Conservation (phyloP, 2,329 filamentous ascomycete species). For the Orbilia brochopaga region DNA sequence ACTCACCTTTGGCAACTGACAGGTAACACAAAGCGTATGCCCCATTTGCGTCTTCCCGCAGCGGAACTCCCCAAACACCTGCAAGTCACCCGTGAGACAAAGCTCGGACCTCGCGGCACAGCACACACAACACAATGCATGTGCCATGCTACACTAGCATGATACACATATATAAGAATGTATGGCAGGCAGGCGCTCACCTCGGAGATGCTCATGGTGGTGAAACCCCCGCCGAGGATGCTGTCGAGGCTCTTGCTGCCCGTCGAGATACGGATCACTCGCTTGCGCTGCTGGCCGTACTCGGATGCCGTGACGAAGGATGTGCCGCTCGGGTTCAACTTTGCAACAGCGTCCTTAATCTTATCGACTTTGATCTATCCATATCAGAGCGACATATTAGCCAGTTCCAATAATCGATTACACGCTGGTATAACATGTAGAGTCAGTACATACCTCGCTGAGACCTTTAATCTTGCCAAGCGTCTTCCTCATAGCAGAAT, state of each 20-base stretch:
- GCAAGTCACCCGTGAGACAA: slow-evolving; percentile 52
- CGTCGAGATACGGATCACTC: slow-evolving; percentile 70
- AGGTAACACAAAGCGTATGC: slow-evolving; percentile 72
- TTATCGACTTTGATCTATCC: slow-evolving; percentile 69
- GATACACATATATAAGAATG: neutral
- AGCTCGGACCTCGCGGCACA: neutral
- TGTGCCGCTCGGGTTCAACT: slow-evolving; percentile 66
- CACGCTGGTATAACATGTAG: too few relatives aligned
- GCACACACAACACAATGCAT: neutral
- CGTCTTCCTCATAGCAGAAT: slow-evolving; percentile 66
- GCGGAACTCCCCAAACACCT: slow-evolving; percentile 67
- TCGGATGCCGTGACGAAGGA: slow-evolving; percentile 72
- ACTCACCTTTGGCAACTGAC: slow-evolving; percentile 62
- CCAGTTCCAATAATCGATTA: too few relatives aligned
- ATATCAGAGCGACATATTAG: neutral
- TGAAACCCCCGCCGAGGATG: slow-evolving; percentile 71
- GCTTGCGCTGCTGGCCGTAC: slow-evolving; percentile 68
- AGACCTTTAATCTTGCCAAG: slow-evolving; percentile 70
- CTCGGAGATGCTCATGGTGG: slow-evolving; percentile 73
- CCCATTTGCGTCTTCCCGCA: slow-evolving; percentile 74
- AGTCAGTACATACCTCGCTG: slow-evolving; percentile 33
- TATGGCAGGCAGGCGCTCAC: slow-evolving; percentile 39
- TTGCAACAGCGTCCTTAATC: slow-evolving; percentile 69
- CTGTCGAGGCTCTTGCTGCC: slow-evolving; percentile 73
- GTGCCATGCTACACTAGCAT: neutral